These are phyloP conservation scores for Ensete glaucum DNA, from an alignment of 176 grass and related monocot species.

Conservation along the genomic window DNA sequence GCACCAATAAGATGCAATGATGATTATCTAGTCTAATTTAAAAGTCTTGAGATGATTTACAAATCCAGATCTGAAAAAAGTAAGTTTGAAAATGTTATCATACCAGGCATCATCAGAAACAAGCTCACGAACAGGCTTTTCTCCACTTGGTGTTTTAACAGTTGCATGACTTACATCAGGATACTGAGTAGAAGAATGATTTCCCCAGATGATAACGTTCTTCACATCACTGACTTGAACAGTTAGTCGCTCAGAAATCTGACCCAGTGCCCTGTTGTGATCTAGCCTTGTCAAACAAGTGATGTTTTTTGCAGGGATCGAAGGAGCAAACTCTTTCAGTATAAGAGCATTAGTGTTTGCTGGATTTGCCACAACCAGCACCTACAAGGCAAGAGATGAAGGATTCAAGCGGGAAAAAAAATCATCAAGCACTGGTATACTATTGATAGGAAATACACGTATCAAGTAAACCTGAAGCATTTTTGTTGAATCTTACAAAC, in stretches of 20 bases:
- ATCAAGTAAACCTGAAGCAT: not conserved
- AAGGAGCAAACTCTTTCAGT: constrained; percentile 96
- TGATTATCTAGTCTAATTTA: not conserved
- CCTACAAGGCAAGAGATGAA: constrained; percentile 29
- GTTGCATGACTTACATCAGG: constrained; percentile 92
- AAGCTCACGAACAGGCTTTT: constrained; percentile 70
- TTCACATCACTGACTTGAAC: constrained; percentile 93
- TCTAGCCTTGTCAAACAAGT: constrained; percentile 93
- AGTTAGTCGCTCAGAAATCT: constrained; percentile 66
- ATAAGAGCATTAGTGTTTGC: constrained; percentile 98
- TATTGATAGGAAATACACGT: not conserved
- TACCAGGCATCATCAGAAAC: constrained; percentile 83
- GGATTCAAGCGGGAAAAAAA: not conserved
- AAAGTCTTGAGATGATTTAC: not conserved
- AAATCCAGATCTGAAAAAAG: not conserved
- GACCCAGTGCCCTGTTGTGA: constrained; percentile 96
- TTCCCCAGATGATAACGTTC: constrained; percentile 96
- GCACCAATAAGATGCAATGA: not conserved
- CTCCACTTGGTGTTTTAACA: constrained; percentile 59
- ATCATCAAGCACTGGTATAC: not conserved
- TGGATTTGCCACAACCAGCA: constrained; percentile 92
- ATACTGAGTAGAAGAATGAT: constrained; percentile 95
- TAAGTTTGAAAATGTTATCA: not conserved
- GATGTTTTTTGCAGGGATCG: constrained; percentile 90
- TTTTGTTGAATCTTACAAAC: not conserved